Conservation (phyloP, 2,329 filamentous ascomycete genomes). For the Ophiosphaerella korrae region DNA sequence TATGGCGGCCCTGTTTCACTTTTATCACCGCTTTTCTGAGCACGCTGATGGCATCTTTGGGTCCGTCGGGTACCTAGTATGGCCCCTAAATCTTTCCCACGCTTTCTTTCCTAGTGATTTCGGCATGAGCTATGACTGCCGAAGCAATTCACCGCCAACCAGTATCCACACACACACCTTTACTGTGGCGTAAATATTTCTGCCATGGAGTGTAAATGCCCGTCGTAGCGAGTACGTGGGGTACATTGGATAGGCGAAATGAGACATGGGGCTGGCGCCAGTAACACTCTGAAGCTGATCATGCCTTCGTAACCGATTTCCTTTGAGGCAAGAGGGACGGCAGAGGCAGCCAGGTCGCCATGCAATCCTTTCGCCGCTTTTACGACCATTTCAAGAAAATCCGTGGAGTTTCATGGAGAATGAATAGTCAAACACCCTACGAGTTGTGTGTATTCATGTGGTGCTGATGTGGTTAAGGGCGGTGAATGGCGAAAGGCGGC, state of each 20-base stretch:
- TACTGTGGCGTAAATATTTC: neutral
- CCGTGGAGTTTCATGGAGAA: neutral
- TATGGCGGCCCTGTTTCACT: neutral
- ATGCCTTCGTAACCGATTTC: neutral
- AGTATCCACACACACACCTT: neutral
- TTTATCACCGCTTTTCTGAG: neutral
- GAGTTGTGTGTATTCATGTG: neutral
- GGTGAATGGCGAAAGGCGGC: neutral
- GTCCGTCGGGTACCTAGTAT: too few species aligned
- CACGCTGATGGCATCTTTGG: neutral
- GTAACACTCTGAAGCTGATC: conserved; percentile 6
- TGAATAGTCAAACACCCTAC: neutral
- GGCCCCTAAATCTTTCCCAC: neutral
- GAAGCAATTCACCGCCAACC: conserved; percentile 1
- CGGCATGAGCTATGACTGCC: conserved; percentile 1
- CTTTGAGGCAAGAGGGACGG: conserved; percentile 1
- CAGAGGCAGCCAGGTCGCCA: neutral
- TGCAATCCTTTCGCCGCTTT: conserved; percentile 4
- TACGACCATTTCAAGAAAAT: neutral
- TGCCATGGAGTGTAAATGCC: neutral
- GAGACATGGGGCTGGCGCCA: conserved; percentile 1
- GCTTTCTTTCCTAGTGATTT: neutral
- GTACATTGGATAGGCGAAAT: neutral
- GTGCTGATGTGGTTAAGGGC: conserved; percentile 2
- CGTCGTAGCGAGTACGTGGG: conserved; percentile 6